Base-by-base conservation (phyloP, 129 eudicot species). In the Flaveria linearis region DNA sequence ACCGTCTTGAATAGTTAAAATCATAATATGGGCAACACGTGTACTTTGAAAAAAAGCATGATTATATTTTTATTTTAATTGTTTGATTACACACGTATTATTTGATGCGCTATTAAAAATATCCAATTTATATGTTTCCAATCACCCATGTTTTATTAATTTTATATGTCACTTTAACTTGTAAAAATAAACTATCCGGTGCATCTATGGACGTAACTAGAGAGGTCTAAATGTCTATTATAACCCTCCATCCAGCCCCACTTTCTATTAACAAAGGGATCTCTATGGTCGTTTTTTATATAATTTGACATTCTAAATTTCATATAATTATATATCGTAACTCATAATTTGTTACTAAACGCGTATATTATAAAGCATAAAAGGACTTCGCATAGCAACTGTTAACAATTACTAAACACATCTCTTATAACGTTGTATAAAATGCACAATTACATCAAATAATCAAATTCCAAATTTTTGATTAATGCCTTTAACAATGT, bases 391-490 rank as follows among this genome's bases (percentile, higher is more conserved):
- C 63, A 75, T 36, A 33, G 49, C 60, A 75, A 30, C n/a, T n/a
- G 55, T 53, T 2, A 53, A 2, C 1, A 46, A 39, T 9, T 28
- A 66, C 61, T 23, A 43, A 53, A 65, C 18, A 73, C 60, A 49
- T 22, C 64, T 15, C 33, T 53, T 45, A 41, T 71, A 73, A 74
- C 9, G 74, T 70, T 73, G 60, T 73, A 57, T 80, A 74, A 39
- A 72, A 74, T 15, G 55, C 64, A 62, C 33, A 79, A 79, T 81
- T 74, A 60, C 75, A 68, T 6, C 53, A 69, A 80, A 83, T 75
- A 62, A 22, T 17, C 72, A 71, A 73, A 72, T 72, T 43, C 57
- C 61, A 55, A 53, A 7, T 55, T 64, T 25, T 15, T 62, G 39
- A 53, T 42, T 47, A 72, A 73, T 70, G 74, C 70, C 45, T 43